phyloP scores from a whole-genome alignment of 2,329 filamentous ascomycete species.

The Plenodomus tracheiphilus region DNA sequence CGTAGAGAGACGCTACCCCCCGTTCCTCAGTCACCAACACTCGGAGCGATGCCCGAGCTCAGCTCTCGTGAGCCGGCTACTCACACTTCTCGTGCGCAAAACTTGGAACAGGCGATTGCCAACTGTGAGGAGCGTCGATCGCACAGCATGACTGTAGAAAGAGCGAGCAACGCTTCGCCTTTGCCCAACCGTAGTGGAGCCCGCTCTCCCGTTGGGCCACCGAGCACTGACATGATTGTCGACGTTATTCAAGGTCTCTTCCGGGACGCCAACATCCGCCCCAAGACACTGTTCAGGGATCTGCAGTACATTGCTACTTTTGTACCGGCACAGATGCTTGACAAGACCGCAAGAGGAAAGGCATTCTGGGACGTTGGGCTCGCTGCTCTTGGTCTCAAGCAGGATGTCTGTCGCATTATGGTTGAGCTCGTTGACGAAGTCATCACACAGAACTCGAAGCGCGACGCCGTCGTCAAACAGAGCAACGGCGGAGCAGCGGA shows the following conservation, averaged over 20 bases:
- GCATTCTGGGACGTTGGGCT: constrained; percentile 90
- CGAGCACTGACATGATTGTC: constrained; percentile 49
- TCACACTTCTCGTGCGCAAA: constrained; percentile 48
- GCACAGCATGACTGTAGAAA: constrained; percentile 53
- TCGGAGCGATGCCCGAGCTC: constrained; percentile 50
- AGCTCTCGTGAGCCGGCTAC: constrained; percentile 50
- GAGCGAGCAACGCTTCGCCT: constrained; percentile 44
- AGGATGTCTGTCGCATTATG: constrained; percentile 83
- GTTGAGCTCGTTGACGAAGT: constrained; percentile 74
- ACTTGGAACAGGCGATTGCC: constrained; percentile 69
- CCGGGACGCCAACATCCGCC: constrained; percentile 49
- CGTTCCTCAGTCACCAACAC: constrained; percentile 50
- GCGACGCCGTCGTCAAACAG: constrained; percentile 46
- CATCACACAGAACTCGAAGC: constrained; percentile 69
- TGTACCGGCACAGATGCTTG: constrained; percentile 60
- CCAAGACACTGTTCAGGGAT: constrained; percentile 53
- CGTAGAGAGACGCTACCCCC: constrained; percentile 46
- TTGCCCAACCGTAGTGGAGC: constrained; percentile 36
- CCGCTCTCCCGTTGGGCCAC: constrained; percentile 43
- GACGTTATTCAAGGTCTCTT: constrained; percentile 51
- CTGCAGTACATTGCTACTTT: constrained; percentile 63
- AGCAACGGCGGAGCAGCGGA: constrained; percentile 21
- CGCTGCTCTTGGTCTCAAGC: constrained; percentile 84
- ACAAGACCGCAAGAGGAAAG: constrained; percentile 65
- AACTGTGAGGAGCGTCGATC: constrained; percentile 70